Conservation (phyloP, 768 basidiomycete species). For the Russula griseocarnosa region DNA sequence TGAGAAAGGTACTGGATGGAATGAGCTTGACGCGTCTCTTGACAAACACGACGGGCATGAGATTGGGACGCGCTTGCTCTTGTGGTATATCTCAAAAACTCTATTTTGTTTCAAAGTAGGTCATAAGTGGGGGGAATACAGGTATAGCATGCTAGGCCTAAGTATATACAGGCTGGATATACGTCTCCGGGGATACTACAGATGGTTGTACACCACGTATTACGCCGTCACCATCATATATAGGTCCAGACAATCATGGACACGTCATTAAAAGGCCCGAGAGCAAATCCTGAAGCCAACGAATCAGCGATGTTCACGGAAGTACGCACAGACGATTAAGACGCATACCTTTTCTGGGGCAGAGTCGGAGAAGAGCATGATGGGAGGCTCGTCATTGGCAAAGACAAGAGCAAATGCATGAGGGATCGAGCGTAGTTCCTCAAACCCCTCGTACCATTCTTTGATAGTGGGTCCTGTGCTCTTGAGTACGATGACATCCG, state of each 20-base stretch:
- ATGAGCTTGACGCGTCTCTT: background rate
- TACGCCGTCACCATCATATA: background rate
- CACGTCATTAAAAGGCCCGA: slow-evolving; percentile 24
- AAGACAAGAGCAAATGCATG: slow-evolving; percentile 23
- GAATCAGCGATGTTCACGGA: background rate
- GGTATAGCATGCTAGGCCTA: background rate
- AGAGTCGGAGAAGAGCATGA: slow-evolving; percentile 24
- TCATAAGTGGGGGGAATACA: background rate
- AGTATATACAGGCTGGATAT: background rate
- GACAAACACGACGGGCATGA: background rate
- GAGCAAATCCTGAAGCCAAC: slow-evolving; percentile 10
- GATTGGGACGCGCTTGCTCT: background rate
- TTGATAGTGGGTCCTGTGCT: background rate
- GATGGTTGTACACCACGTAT: background rate
- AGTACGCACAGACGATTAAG: background rate
- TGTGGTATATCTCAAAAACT: background rate
- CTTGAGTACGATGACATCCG: slow-evolving; percentile 20
- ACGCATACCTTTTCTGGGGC: slow-evolving; percentile 19
- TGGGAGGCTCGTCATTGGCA: slow-evolving; percentile 13
- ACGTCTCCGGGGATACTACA: background rate
- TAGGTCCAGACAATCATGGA: slow-evolving; percentile 3
- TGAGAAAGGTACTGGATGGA: no score
- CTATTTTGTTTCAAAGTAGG: background rate
- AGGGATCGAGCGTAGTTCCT: slow-evolving; percentile 26
- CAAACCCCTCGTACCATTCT: slow-evolving; percentile 27